Conservation (phyloP, 176 grass and related monocot genomes). For the Ensete glaucum region DNA sequence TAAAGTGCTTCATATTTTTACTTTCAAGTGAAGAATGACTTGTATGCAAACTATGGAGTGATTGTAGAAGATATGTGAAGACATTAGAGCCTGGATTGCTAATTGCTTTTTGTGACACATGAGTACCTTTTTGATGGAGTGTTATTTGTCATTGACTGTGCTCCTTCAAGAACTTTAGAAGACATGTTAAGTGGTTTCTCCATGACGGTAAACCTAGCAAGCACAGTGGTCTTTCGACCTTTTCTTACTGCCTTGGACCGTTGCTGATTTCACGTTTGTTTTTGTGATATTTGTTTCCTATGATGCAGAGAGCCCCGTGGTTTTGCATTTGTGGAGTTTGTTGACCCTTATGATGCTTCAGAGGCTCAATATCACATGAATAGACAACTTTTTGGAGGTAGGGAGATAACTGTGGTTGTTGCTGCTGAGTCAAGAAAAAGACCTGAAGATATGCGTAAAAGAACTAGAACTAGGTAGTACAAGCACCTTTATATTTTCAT, state of each 20-base stretch:
- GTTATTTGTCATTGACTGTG: conserved; percentile 57
- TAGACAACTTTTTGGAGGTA: conserved; percentile 68
- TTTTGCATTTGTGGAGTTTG: conserved; percentile 91
- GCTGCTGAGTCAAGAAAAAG: conserved; percentile 86
- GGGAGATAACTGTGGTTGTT: conserved; percentile 94
- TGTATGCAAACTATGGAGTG: conserved; percentile 42
- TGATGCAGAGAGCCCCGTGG: conserved; percentile 73
- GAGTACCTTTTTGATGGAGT: conserved; percentile 45
- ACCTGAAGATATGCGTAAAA: conserved; percentile 82
- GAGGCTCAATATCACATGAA: conserved; percentile 99
- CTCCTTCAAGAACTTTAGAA: conserved; percentile 40
- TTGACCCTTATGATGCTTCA: conserved; percentile 76
- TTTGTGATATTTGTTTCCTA: conserved; percentile 14
- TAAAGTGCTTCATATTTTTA: conserved; percentile 61
- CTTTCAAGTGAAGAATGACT: conserved; percentile 51
- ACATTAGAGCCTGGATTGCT: conserved; percentile 50
- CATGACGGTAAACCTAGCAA: conserved; percentile 33
- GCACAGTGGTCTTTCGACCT: conserved; percentile 13
- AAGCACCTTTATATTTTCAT: background rate
- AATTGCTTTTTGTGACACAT: conserved; percentile 50
- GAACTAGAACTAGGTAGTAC: conserved; percentile 48
- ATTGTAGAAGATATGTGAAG: conserved; percentile 44
- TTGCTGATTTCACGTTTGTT: conserved; percentile 2
- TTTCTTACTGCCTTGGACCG: conserved; percentile 15
- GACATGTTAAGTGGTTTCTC: conserved; percentile 28